Conservation (phyloP, 106 monocot genomes). For the Acanthochlamys bracteata region DNA sequence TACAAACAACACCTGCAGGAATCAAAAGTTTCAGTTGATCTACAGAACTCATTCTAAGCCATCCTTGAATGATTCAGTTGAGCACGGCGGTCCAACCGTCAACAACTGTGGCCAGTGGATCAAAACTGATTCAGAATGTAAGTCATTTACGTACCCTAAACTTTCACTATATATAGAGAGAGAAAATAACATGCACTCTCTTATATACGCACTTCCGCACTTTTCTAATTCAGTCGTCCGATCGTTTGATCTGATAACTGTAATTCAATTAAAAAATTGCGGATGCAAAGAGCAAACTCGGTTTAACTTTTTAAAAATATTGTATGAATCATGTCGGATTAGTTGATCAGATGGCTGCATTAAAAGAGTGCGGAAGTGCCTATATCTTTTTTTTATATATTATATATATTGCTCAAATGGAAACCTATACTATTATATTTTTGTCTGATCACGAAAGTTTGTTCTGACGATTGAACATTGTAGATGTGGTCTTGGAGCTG, state of each 20-base stretch:
- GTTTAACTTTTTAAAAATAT: neutral
- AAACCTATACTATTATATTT: neutral
- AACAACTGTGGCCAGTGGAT: constrained; percentile 52
- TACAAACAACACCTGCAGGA: constrained; percentile 8
- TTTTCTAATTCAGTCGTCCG: neutral
- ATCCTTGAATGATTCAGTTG: constrained; percentile 5
- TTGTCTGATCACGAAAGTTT: neutral
- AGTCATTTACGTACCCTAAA: constrained; percentile 10
- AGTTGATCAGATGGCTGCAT: no score
- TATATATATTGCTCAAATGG: neutral
- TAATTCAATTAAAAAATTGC: neutral
- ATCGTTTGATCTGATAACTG: neutral
- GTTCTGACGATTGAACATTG: constrained; percentile 1
- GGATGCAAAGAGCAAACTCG: neutral
- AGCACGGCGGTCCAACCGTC: constrained; percentile 17
- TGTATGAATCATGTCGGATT: neutral
- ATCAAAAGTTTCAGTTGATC: constrained; percentile 1
- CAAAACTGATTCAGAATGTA: constrained; percentile 82
- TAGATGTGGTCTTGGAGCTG: constrained; percentile 61
- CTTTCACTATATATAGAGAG: neutral
- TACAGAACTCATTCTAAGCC: constrained; percentile 15
- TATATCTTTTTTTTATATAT: no score
- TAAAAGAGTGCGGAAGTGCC: no score
- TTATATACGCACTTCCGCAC: neutral
- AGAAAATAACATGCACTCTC: neutral